Base-by-base conservation (phyloP, 1,139 yeast species). In the Hanseniaspora sp. region DNA sequence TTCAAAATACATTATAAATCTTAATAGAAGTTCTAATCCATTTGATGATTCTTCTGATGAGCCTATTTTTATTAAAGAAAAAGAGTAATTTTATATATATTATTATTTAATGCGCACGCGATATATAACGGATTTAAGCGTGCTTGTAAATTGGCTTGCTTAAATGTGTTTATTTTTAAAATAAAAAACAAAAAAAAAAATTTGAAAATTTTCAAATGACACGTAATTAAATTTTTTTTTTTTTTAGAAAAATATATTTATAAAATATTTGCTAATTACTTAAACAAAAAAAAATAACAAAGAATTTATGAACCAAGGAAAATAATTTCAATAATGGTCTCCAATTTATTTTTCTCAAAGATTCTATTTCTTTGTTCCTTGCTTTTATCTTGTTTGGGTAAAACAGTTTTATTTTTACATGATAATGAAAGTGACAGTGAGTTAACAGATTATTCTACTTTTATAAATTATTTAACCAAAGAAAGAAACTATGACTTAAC, bases 11-110 rank as follows among this genome's bases (percentile, higher is more conserved):
- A 71, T 74, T 29, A 71, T 88, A 46, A 92, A 92, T 63, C 95
- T 95, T 0, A 67, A 71, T 29, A 69, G 76, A 53, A 81, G 84
- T 1, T 69, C 71, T 3, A 88, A 88, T 64, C 97, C 97, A 9
- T 88, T 88, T 63, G 69, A 69, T 4, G 57, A 59, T 11, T 65
- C 62, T 58, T 70, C 71, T 51, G 63, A 63, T 34, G 70, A 71
- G 55, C 74, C 76, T 1, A 69, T 71, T 35, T 74, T 75, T 59
- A 60, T 76, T 13, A 62, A 57, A 12, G 59, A 59, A 35, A 28
- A 2, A 33, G 35, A 9, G 3, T 33, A 33, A 33, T 33, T 12
- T 3, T 12, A 33, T 12, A 33, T 12, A 33, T 33, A 12, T 9
- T 12, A 33, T 18, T 18, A 17, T 39, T 39, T 35, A 35, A 35